Evolutionary conservation across 108 stramenopile species (phyloP).

Genomic region (Skeletonema potamos): DNA sequence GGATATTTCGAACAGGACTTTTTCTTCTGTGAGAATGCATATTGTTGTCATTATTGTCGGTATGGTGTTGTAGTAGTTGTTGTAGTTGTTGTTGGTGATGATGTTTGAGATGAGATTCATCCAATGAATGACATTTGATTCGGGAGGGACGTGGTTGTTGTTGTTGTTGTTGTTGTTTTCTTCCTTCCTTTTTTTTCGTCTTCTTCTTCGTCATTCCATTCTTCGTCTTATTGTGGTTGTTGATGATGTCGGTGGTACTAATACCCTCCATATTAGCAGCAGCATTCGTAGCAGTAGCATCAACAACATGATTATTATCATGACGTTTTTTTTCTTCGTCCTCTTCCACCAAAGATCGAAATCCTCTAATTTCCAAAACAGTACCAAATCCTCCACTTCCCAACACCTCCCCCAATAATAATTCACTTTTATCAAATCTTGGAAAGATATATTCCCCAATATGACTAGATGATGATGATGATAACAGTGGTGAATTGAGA

Average conservation of each 20-base stretch:
- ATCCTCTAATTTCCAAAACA: slow-evolving; percentile 64
- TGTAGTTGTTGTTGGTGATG: too few relatives aligned
- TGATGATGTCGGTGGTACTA: too few relatives aligned
- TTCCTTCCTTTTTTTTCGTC: too few relatives aligned
- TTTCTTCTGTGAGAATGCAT: background rate
- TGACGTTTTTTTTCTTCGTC: too few relatives aligned
- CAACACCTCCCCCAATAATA: slow-evolving; percentile 63
- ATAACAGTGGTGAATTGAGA: slow-evolving; percentile 10
- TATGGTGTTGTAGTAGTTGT: background rate
- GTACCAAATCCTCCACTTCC: slow-evolving; percentile 80
- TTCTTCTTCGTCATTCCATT: too few relatives aligned
- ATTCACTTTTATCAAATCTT: slow-evolving; percentile 58
- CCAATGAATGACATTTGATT: background rate
- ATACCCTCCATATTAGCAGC: background rate
- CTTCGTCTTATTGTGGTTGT: background rate
- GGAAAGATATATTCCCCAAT: slow-evolving; percentile 18
- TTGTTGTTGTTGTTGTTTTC: background rate
- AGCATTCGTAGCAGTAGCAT: background rate
- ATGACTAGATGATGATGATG: background rate
- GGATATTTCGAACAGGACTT: background rate
- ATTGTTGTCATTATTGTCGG: too few relatives aligned
- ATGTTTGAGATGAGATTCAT: background rate
- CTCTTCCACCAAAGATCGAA: background rate
- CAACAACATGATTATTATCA: too few relatives aligned
- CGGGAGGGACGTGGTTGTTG: background rate